Conservation (phyloP, 129 eudicot genomes). For the Sambucus nigra region DNA sequence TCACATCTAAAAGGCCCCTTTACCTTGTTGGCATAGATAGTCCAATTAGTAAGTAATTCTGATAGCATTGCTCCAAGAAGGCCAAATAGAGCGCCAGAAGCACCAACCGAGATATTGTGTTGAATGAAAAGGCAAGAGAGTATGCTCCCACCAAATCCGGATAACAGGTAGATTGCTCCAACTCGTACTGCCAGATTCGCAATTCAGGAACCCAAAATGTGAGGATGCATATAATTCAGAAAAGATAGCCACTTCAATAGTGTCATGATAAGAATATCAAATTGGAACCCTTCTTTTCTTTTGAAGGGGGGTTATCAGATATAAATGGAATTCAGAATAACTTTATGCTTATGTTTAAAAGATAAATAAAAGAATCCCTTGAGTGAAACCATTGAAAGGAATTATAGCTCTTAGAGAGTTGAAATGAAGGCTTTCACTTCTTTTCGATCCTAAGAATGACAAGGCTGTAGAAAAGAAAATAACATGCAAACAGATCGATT, state of each 20-base stretch:
- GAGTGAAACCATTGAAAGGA: too few species aligned
- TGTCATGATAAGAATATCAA: neutral
- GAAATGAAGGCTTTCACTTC: too few species aligned
- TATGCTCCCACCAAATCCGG: constrained; percentile 87
- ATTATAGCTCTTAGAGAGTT: too few species aligned
- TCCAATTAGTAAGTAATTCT: constrained; percentile 84
- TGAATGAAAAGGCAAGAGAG: constrained; percentile 74
- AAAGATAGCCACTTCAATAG: too few species aligned
- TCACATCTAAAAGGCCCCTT: too few species aligned
- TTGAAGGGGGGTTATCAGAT: too few species aligned
- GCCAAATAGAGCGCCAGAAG: constrained; percentile 96
- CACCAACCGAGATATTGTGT: constrained; percentile 78
- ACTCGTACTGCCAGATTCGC: constrained; percentile 57
- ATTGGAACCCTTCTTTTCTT: too few species aligned
- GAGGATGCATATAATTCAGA: neutral
- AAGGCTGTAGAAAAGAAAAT: too few species aligned
- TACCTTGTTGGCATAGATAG: constrained; percentile 89
- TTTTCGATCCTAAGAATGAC: too few species aligned
- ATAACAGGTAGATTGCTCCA: constrained; percentile 57
- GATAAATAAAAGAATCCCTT: too few species aligned
- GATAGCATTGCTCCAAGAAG: constrained; percentile 98
- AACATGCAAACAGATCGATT: neutral
- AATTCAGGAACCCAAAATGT: neutral
- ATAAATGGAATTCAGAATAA: too few species aligned
- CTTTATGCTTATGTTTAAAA: too few species aligned